Evolutionary conservation across 306 rosid species (phyloP), one percentile per base, ranked within the genome.

Genomic region (Quercus wislizeni): DNA sequence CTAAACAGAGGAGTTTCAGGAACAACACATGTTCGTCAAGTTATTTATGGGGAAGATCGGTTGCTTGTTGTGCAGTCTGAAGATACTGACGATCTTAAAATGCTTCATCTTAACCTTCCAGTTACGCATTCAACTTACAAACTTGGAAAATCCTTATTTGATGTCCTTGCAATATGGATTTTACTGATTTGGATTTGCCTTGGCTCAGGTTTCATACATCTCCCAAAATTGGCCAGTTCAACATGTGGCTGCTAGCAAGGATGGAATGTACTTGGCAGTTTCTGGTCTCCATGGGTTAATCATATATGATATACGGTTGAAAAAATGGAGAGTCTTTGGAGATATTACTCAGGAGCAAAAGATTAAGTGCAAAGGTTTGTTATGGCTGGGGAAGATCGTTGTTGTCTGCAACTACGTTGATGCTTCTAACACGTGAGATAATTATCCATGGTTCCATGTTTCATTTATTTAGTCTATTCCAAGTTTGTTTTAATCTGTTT

Each of bases 191-290:
- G 69, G 46, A 33, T 85, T 80, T 70, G 41, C 55, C 78, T 67
- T 81, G 78, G 30, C 79, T 62, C 85, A 95, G 99, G 99, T 91
- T 83, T 95, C 99, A 71, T 95, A 95, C 86, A 92, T 95, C 85
- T 91, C 98, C 65, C 98, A 92, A 85, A 95, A 92, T 83, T 95
- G 99, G 98, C 99, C 99, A 13, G 90, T 95, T 73, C 99, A 91
- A 78, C 96, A 95, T 85, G 97, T 91, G 77, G 98, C 98, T 21
- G 97, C 98, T 78, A 95, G 99, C 86, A 87, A 87, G 87, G 96
- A 95, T 85, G 99, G 99, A 78, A 88, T 92, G 98, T 90, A 90
- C 89, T 83, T 92, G 15, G 98, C 93, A 43, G 96, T 90, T 80
- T 94, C 98, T 73, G 99, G 99, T 71, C 83, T 91, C 64, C 99